Base-by-base conservation (phyloP, 148 eudicot genomes). In the Vaccinium vitisidaea region DNA sequence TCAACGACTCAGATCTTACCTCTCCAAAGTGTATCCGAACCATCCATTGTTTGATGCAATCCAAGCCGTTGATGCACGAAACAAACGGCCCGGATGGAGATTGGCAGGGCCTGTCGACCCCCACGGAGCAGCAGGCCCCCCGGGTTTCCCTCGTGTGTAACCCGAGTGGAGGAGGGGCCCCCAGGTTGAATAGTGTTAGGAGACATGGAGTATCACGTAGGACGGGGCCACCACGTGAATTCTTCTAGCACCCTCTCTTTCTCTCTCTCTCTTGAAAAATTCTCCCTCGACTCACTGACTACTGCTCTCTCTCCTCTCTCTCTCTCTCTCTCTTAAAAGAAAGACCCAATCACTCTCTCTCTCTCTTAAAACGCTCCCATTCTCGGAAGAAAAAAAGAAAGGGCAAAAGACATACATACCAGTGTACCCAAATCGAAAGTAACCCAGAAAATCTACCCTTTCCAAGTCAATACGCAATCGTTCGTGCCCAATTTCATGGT, bases 201-300 rank as follows among this genome's bases (percentile, higher is more conserved):
- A 69, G 16, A 59, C n/a, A 59, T 59, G 36, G 36, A 32, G 36
- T 32, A 32, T 18, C 65, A 65, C 70, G 11, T 67, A 25, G 6
- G 16, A 67, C 73, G 36, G 73, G 73, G 73, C 73, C 73, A 67
- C 73, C 73, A 63, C 73, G 73, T 67, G 73, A 67, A 67, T 25
- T 67, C 6, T 67, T 67, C 73, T 10, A 21, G 9, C 65, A 6
- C 4, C 1, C 32, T 25, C 14, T 67, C 70, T 23, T 15, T 23
- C 30, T 63, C 70, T 63, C 32, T 25, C 32, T 25, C 32, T 23
- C 32, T 25, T 4, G 71, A 65, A 32, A 32, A 32, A 32, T 23
- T 10, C 71, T 61, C 69, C 25, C 69, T 65, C 71, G 16, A 67
- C 73, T 32, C 5, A 27, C 1, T 67, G 16, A 27, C 25, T 4